Evolutionary conservation across 1,139 yeast species (phyloP).

Genomic region (Protomyces lactucae-debilis): DNA sequence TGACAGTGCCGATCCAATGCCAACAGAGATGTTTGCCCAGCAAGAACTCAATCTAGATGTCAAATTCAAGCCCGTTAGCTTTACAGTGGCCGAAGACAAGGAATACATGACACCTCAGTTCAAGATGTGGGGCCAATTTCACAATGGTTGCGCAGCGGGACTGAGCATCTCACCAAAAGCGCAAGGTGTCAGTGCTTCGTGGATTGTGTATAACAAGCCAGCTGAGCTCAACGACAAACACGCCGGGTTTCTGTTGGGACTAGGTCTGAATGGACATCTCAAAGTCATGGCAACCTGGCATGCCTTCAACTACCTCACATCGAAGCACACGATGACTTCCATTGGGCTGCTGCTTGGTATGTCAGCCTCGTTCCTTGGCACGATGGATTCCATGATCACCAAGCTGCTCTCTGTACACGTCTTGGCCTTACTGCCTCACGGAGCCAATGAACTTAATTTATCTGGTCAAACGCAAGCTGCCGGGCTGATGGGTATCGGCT

Average conservation of each 20-base stretch:
- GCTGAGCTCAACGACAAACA: constrained; percentile 68
- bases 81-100: constrained; percentile 58
- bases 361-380: constrained; percentile 81
- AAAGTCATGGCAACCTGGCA: constrained; percentile 91
- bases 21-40: constrained; percentile 78
- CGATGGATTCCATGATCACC: constrained; percentile 81
- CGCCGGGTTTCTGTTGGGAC: constrained; percentile 89
- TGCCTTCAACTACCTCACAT: constrained; percentile 85
- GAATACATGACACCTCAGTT: constrained; percentile 50
- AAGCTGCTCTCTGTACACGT: constrained; percentile 92
- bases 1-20: constrained; percentile 68
- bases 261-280: constrained; percentile 88
- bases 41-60: constrained; percentile 71
- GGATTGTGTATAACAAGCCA: constrained; percentile 88
- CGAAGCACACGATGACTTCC: constrained; percentile 79
- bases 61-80: constrained; percentile 60
- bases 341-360: constrained; percentile 84
- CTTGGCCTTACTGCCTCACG: constrained; percentile 82
- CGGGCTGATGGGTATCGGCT: constrained; percentile 83
- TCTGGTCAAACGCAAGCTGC: constrained; percentile 82
- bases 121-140: constrained; percentile 82
- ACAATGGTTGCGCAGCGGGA: constrained; percentile 88
- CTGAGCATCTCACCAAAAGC: constrained; percentile 66
- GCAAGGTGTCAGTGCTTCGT: constrained; percentile 74
- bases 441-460: constrained; percentile 85